Conservation (phyloP, 768 basidiomycete species). For the Lactarius sanguifluus region DNA sequence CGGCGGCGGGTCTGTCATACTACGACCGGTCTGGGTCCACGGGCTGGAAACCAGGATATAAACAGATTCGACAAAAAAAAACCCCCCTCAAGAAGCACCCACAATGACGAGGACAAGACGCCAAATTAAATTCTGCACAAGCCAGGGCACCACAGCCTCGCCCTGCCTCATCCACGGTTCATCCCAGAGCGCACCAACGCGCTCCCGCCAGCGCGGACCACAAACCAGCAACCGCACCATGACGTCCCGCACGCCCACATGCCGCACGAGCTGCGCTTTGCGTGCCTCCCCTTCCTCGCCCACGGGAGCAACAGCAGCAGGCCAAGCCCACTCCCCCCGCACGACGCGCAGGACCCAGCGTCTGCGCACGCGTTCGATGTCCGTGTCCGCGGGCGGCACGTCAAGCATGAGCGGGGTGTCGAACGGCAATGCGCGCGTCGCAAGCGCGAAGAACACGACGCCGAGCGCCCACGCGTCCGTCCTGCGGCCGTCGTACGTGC, state of each 20-base stretch:
- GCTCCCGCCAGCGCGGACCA: conserved; percentile 56
- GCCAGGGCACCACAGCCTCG: background rate
- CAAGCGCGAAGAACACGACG: conserved; percentile 79
- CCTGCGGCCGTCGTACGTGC: conserved; percentile 75
- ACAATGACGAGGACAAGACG: background rate
- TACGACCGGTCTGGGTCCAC: no score
- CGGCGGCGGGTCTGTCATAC: no score
- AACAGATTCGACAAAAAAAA: no score
- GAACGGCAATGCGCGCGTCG: conserved; percentile 73
- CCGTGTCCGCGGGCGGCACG: conserved; percentile 33
- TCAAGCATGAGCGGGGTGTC: conserved; percentile 35
- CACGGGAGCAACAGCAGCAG: conserved; percentile 35
- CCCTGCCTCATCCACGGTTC: conserved; percentile 19
- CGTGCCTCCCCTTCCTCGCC: conserved; percentile 28
- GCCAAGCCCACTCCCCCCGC: conserved; percentile 76
- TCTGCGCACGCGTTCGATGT: conserved; percentile 43
- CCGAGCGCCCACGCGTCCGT: conserved; percentile 91
- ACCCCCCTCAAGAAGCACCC: no score
- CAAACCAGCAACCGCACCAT: conserved; percentile 66
- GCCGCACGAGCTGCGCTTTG: conserved; percentile 41
- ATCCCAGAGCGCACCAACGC: conserved; percentile 50
- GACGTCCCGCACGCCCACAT: conserved; percentile 49
- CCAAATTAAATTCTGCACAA: background rate
- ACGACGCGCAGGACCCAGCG: conserved; percentile 78
- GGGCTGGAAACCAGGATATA: no score